Evolutionary conservation across 2,329 filamentous ascomycete species (phyloP), one percentile per base, ranked within the genome.

Genomic region (Ophiocordyceps unilateralis): DNA sequence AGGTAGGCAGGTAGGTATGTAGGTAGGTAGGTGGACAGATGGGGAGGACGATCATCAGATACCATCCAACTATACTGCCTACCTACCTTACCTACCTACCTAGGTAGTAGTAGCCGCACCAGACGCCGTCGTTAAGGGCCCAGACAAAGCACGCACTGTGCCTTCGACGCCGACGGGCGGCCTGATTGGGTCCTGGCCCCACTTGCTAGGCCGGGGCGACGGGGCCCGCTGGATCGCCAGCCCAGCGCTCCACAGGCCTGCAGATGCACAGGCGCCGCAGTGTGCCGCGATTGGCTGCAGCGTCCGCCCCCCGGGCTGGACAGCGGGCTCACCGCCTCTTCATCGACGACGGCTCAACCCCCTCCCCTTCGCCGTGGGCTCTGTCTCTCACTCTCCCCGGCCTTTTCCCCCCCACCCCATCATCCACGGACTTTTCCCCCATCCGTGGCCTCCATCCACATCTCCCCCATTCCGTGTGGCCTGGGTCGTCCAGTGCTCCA

Each of bases 301-400:
- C 42, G 32, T 54, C 49, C 53, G 53, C 54, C 55, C 39, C 52
- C 50, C 50, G 56, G 53, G 55, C 56, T 58, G 55, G 55, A 48
- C 46, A 46, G 49, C 30, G 23, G 45, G 55, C 59, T 61, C 58
- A 61, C 58, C 58, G 58, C 58, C 58, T 61, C 58, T 61, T 61
- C 45, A 37, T 46, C 51, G 49, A 47, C 36, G 36, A 38, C 32
- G 32, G 15, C 32, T 36, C 36, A 38, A 39, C 28, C 28, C 37
- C 41, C 41, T n/a, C 37, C 41, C 23, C 23, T 36, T 17, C 32
- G n/a, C 32, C 32, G 32, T 36, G 12, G 23, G 11, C 23, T n/a
- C n/a, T n/a, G n/a, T n/a, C n/a, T n/a, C n/a, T n/a, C n/a, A n/a
- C 6, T 26, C 23, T 26, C 23, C 23, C 23, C 23, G 23, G 23